phyloP scores from a whole-genome alignment of 805 yeast genomes.

The Metschnikowia drakensbergensis region DNA sequence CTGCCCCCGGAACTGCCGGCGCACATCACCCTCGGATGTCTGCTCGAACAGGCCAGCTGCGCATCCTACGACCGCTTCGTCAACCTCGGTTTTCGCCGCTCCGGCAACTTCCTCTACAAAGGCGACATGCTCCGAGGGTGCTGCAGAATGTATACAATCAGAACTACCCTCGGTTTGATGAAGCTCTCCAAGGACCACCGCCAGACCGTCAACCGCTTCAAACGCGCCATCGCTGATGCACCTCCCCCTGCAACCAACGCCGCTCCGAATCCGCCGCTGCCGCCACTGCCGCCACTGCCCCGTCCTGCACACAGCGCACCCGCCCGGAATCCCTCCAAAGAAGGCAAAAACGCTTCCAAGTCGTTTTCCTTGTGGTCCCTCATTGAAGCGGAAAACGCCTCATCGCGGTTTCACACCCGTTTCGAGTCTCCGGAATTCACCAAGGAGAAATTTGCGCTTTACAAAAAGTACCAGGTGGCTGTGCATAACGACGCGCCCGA shows the following conservation, averaged over 20 bases:
- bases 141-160: constrained; percentile 74
- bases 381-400: constrained; percentile 36
- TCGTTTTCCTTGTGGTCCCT: constrained; percentile 21
- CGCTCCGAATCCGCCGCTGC: too few relatives aligned
- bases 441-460: constrained; percentile 58
- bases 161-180: constrained; percentile 50
- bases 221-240: constrained; percentile 28
- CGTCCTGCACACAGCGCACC: not conserved
- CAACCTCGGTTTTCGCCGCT: constrained; percentile 73
- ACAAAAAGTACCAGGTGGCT: constrained; percentile 60
- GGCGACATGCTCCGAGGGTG: constrained; percentile 71
- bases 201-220: constrained; percentile 60
- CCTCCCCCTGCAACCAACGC: too few relatives aligned
- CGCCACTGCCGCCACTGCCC: too few relatives aligned
- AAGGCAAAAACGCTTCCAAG: not conserved
- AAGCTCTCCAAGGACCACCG: constrained; percentile 62
- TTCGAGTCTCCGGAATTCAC: constrained; percentile 53
- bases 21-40: constrained; percentile 35
- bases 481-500: constrained; percentile 62
- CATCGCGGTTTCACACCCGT: constrained; percentile 35
- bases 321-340: not conserved
- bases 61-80: constrained; percentile 60
- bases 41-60: constrained; percentile 43
- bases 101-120: constrained; percentile 62
- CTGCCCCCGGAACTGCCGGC: constrained; percentile 17